These are phyloP conservation scores for Zasmidium cellare DNA, from an alignment of 2,329 filamentous ascomycete species.

Conservation along the genomic window DNA sequence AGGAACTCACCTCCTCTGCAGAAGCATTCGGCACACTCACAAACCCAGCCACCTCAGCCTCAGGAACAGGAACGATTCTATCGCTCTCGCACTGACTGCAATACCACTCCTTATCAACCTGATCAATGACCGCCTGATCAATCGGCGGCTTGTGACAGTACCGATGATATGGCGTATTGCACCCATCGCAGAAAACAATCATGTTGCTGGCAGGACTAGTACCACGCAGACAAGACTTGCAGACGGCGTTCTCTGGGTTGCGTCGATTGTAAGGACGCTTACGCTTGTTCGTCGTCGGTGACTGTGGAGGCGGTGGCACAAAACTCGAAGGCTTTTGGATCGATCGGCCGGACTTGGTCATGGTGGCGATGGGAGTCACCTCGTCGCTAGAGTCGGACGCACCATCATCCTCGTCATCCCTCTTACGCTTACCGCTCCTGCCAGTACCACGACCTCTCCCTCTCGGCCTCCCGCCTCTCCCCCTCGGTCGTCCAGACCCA, in stretches of 20 bases:
- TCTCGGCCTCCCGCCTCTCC: conserved; percentile 33
- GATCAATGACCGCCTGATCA: conserved; percentile 65
- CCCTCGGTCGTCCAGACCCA: conserved; percentile 25
- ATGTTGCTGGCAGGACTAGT: conserved; percentile 72
- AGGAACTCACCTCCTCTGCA: conserved; percentile 41
- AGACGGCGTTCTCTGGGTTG: conserved; percentile 61
- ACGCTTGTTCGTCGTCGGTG: conserved; percentile 50
- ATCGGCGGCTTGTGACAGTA: conserved; percentile 77
- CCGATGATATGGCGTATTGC: conserved; percentile 78
- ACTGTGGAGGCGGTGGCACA: conserved; percentile 56
- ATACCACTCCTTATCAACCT: conserved; percentile 70
- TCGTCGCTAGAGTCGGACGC: conserved; percentile 36
- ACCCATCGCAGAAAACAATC: conserved; percentile 84
- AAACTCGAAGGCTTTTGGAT: conserved; percentile 66
- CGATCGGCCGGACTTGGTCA: conserved; percentile 74
- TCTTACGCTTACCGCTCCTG: conserved; percentile 35
- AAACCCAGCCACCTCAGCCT: conserved; percentile 43
- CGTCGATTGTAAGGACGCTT: conserved; percentile 58
- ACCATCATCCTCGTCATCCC: conserved; percentile 41
- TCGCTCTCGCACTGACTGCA: conserved; percentile 63
- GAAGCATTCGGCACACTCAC: conserved; percentile 41
- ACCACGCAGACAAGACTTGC: conserved; percentile 71
- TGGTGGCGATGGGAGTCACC: conserved; percentile 60
- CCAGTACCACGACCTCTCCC: conserved; percentile 39
- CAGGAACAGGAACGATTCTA: conserved; percentile 42